Conservation (phyloP, 1,139 yeast species). For the Tardiomyces digboiensis region DNA sequence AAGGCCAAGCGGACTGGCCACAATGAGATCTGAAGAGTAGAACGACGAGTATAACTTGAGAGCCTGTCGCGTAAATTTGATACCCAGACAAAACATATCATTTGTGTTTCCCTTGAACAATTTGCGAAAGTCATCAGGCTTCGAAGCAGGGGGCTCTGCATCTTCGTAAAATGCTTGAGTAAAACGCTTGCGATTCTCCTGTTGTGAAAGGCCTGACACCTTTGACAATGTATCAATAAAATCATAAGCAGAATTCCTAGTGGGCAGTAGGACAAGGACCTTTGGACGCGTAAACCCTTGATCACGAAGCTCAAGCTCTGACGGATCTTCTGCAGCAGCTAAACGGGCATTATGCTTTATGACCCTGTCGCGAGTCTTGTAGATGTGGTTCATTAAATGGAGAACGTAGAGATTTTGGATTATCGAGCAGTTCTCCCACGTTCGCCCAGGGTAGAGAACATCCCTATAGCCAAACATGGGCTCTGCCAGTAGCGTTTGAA, state of each 20-base stretch:
- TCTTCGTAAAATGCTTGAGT: constrained; percentile 55
- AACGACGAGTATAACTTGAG: constrained; percentile 77
- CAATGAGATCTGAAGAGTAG: constrained; percentile 73
- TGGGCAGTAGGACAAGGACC: constrained; percentile 73
- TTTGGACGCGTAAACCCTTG: constrained; percentile 97
- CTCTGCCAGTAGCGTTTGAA: constrained; percentile 39
- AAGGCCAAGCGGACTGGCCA: constrained; percentile 91
- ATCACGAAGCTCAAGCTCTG: constrained; percentile 58
- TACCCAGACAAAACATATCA: constrained; percentile 84
- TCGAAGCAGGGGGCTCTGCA: constrained; percentile 40
- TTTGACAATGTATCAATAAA: constrained; percentile 55
- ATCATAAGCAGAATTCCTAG: constrained; percentile 68
- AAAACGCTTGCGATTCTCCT: constrained; percentile 75
- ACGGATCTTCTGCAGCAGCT: constrained; percentile 29
- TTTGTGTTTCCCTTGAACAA: constrained; percentile 83
- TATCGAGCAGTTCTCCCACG: constrained; percentile 32
- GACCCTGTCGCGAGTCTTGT: constrained; percentile 76
- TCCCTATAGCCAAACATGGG: constrained; percentile 72
- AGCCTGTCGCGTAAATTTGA: constrained; percentile 83
- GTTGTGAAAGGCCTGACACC: constrained; percentile 59
- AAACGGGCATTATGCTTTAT: constrained; percentile 41
- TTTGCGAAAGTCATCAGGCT: constrained; percentile 77
- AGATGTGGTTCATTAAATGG: constrained; percentile 76
- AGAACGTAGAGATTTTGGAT: constrained; percentile 57
- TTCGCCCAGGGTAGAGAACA: constrained; percentile 51